Conservation (phyloP, 495 filamentous ascomycete species). For the Penicillium tannophilum region DNA sequence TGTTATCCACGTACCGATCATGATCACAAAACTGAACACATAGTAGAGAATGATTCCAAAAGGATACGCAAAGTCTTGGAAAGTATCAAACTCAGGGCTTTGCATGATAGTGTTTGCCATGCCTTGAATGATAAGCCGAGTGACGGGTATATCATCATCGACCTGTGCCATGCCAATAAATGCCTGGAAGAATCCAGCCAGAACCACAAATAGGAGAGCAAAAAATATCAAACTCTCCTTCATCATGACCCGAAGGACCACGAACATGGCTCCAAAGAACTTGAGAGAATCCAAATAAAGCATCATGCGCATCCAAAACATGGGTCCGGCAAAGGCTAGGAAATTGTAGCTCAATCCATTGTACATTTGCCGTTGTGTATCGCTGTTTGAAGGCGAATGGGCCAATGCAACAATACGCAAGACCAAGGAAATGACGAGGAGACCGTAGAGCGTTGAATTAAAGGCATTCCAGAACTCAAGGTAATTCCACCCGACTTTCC, state of each 20-base stretch:
- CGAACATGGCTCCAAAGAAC: slow-evolving; percentile 98
- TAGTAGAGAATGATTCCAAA: slow-evolving; percentile 94
- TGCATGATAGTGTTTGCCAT: slow-evolving; percentile 93
- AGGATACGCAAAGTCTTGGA: slow-evolving; percentile 74
- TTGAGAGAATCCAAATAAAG: slow-evolving; percentile 91
- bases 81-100: slow-evolving; percentile 85
- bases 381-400: slow-evolving; percentile 53
- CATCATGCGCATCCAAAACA: slow-evolving; percentile 95
- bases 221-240: slow-evolving; percentile 98
- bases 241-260: slow-evolving; percentile 99
- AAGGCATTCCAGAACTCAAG: slow-evolving; percentile 95
- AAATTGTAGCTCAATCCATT: slow-evolving; percentile 92
- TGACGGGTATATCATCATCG: slow-evolving; percentile 63
- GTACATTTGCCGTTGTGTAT: slow-evolving; percentile 59
- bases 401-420: slow-evolving; percentile 75
- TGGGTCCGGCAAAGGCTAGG: slow-evolving; percentile 83
- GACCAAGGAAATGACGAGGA: slow-evolving; percentile 75
- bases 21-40: slow-evolving; percentile 94
- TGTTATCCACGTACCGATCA: slow-evolving; percentile 57
- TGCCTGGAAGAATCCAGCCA: slow-evolving; percentile 89
- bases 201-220: slow-evolving; percentile 81
- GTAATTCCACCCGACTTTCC: slow-evolving; percentile 88
- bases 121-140: slow-evolving; percentile 75
- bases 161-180: slow-evolving; percentile 92
- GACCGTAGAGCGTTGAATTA: slow-evolving; percentile 77